Base-by-base conservation (phyloP, 306 rosid species). In the Rubus idaeus region DNA sequence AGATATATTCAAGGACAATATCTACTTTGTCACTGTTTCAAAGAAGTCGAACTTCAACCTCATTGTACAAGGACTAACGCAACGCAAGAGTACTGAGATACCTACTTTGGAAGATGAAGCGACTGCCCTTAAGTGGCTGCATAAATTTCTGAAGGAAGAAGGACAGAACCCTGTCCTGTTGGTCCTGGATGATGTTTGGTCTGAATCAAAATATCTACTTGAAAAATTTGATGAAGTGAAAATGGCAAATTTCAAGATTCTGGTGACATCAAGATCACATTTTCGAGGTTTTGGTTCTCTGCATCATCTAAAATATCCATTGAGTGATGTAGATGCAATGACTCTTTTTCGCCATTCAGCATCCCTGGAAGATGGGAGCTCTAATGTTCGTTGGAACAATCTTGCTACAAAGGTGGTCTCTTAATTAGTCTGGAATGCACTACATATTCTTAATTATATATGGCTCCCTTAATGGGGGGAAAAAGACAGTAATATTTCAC, bases 131-230 rank as follows among this genome's bases (percentile, higher is more conserved):
- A 9, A 81, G 57, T 81, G 82, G 47, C 76, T 88, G 77, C 84
- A 58, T 75, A 9, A 56, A 52, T 80, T 84, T 79, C 57, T 87
- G 14, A 83, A 72, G 65, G 55, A 67, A 53, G 69, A 77, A 70
- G 72, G 68, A 67, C 14, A 37, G n/a, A 64, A 37, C 17, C 87
- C 86, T 49, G 45, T 82, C 4, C 16, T 91, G 78, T 66, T 89
- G 82, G 90, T 91, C 17, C 47, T 91, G 18, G 97, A 91, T 57
- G 90, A 88, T 77, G 91, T 91, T 76, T 82, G 85, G 89, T 50
- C 63, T 0, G 81, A 73, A 42, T 79, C 92, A 8, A 82, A 72
- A 46, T 55, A 47, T 41, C 82, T 91, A 74, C 73, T 89, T 60
- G 86, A 89, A 2, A 78, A 77, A 5, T 80, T 89, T 53, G 87